Percentiles rank a stretch among this genome's conserved stretches.
phyloP scores from a whole-genome alignment of 2,329 filamentous ascomycete species.

The Verticillium zaregamsianum region DNA sequence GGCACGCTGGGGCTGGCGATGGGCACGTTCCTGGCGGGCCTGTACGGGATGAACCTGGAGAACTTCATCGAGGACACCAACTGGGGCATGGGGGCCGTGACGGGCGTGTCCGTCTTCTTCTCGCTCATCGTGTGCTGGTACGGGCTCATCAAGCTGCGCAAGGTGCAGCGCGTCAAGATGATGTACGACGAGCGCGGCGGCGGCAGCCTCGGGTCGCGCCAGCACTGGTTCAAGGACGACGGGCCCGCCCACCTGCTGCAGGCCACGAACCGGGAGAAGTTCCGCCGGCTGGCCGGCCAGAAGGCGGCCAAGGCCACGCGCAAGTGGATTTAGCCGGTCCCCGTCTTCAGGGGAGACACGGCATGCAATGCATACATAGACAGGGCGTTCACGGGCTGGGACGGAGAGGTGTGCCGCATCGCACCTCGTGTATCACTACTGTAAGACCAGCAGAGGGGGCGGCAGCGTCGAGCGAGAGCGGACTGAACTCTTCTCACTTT shows the following conservation, averaged over 20 bases:
- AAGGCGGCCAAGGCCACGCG: conserved; percentile 32
- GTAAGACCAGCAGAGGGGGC: not conserved
- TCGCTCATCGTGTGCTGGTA: conserved; percentile 77
- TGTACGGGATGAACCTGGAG: conserved; percentile 99
- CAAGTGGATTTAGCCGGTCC: conserved; percentile 17
- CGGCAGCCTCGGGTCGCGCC: conserved; percentile 13
- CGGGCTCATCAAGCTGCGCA: conserved; percentile 76
- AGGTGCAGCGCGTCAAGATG: conserved; percentile 87
- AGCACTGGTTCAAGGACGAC: conserved; percentile 42
- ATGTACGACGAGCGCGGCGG: conserved; percentile 41
- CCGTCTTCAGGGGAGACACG: not conserved
- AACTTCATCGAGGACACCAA: conserved; percentile 96
- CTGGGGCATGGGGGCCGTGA: conserved; percentile 78
- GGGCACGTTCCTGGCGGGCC: conserved; percentile 91
- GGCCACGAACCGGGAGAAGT: conserved; percentile 49
- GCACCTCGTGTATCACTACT: not conserved
- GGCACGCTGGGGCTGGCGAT: conserved; percentile 91
- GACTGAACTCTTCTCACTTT: not conserved
- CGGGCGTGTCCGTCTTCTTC: conserved; percentile 64
- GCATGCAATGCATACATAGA: not conserved
- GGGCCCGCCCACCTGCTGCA: conserved; percentile 48
- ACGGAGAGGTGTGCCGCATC: not conserved
- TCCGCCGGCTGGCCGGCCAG: conserved; percentile 47
- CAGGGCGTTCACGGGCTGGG: not conserved
- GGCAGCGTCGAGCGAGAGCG: not conserved